A percentile compares a stretch with the other conserved stretches of the same genome.
These are phyloP conservation scores for Omphalotus olearius DNA, from an alignment of 1,284 basidiomycete genomes.

Conservation along the genomic window DNA sequence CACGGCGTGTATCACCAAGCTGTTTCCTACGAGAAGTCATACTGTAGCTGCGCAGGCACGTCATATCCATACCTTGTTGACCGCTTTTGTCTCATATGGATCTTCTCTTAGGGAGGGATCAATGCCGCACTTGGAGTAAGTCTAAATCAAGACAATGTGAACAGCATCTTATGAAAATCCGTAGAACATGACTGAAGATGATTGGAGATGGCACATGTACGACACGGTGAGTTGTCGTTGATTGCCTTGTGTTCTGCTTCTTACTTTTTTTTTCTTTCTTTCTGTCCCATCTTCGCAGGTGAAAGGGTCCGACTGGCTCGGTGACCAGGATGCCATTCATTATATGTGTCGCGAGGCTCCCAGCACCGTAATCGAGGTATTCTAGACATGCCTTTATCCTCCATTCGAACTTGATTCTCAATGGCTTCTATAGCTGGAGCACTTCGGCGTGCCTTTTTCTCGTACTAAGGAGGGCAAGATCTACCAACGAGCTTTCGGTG, in stretches of 20 bases:
- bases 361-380: slow-evolving; percentile 85
- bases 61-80: slow-evolving; percentile 12
- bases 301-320: slow-evolving; percentile 99
- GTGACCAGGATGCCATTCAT: slow-evolving; percentile 99
- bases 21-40: slow-evolving; percentile 99
- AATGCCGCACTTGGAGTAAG: slow-evolving; percentile 95
- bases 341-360: slow-evolving; percentile 99
- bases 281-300: too few relatives aligned
- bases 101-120: slow-evolving; percentile 79
- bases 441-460: slow-evolving; percentile 98
- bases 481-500: slow-evolving; percentile 99
- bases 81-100: slow-evolving; percentile 11
- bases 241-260: background rate
- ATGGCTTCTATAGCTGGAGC: slow-evolving; percentile 73
- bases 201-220: slow-evolving; percentile 99
- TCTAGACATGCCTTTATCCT: background rate
- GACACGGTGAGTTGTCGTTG: slow-evolving; percentile 70
- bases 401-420: slow-evolving; percentile 9
- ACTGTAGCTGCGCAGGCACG: slow-evolving; percentile 95
- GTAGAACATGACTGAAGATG: slow-evolving; percentile 98
- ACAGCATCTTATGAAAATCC: slow-evolving; percentile 11
- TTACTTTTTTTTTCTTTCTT: slow-evolving; percentile 16
- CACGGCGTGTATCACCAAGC: slow-evolving; percentile 97
- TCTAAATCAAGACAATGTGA: slow-evolving; percentile 15
- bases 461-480: slow-evolving; percentile 99